Conservation (phyloP, 2,329 filamentous ascomycete species). For the Chrysoporthe austroafricana region DNA sequence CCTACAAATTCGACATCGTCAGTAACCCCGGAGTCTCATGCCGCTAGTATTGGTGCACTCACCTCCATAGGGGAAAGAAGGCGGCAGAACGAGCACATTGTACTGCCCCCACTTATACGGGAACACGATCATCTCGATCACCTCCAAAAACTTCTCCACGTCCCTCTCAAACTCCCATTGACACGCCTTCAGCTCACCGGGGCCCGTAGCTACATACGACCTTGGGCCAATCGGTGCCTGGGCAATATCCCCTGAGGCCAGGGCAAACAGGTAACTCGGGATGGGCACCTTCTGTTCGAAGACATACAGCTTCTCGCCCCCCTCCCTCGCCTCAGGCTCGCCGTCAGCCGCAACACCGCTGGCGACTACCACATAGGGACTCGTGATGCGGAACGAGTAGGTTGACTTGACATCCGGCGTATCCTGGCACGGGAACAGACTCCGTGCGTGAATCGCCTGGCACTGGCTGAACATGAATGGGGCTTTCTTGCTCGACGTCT, state of each 20-base stretch:
- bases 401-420: slow-evolving; percentile 98
- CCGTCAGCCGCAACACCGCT: slow-evolving; percentile 71
- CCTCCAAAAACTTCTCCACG: slow-evolving; percentile 89
- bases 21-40: slow-evolving; percentile 22
- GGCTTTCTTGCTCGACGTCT: slow-evolving; percentile 94
- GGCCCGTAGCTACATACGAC: slow-evolving; percentile 83
- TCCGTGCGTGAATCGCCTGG: slow-evolving; percentile 93
- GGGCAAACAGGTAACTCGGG: slow-evolving; percentile 90
- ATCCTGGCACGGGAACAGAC: slow-evolving; percentile 95
- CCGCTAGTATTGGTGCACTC: slow-evolving; percentile 38
- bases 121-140: slow-evolving; percentile 80
- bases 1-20: slow-evolving; percentile 44
- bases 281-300: slow-evolving; percentile 94
- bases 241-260: slow-evolving; percentile 84
- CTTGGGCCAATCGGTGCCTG: slow-evolving; percentile 85
- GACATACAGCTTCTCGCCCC: slow-evolving; percentile 70
- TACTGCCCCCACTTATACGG: slow-evolving; percentile 95
- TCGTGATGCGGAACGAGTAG: slow-evolving; percentile 85
- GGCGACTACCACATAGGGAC: slow-evolving; percentile 85
- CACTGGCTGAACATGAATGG: slow-evolving; percentile 99
- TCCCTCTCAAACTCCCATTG: slow-evolving; percentile 92
- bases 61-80: slow-evolving; percentile 87
- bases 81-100: slow-evolving; percentile 88
- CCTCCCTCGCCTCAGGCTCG: slow-evolving; percentile 50
- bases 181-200: slow-evolving; percentile 80